A percentile compares a stretch with the other conserved stretches of the same genome.
These are phyloP conservation scores for Sphaerostilbella broomeana DNA, from an alignment of 2,329 filamentous ascomycete species.

Conservation along the genomic window DNA sequence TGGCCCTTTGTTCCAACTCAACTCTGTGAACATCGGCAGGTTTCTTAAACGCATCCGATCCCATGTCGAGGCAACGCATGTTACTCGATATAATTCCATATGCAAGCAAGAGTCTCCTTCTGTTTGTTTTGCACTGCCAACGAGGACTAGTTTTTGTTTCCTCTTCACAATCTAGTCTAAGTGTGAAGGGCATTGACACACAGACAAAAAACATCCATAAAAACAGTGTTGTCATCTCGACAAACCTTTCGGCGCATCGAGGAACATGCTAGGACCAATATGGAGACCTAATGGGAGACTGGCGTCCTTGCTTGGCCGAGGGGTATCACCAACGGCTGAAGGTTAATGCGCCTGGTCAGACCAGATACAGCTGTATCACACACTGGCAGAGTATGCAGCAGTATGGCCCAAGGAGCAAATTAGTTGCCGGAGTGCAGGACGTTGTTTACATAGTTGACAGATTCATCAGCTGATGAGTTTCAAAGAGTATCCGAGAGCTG, in stretches of 20 bases:
- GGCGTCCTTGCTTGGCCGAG: conserved; percentile 42
- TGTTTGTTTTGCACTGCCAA: conserved; percentile 76
- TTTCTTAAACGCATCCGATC: conserved; percentile 17
- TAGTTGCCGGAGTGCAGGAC: conserved; percentile 16
- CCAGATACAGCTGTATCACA: conserved; percentile 40
- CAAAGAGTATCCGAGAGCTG: conserved; percentile 38
- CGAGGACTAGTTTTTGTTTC: conserved; percentile 93
- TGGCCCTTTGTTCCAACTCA: conserved; percentile 4
- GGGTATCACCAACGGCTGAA: conserved; percentile 37
- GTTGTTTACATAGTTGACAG: not conserved
- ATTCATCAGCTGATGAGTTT: conserved; percentile 4
- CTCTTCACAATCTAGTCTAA: conserved; percentile 50
- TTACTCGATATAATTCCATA: conserved; percentile 12
- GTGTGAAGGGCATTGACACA: conserved; percentile 59
- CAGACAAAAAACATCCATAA: conserved; percentile 96
- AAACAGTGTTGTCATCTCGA: conserved; percentile 68
- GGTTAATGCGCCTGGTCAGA: conserved; percentile 54
- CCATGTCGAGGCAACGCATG: conserved; percentile 16
- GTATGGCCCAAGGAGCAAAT: conserved; percentile 36
- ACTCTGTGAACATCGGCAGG: conserved; percentile 9
- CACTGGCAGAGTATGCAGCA: conserved; percentile 35
- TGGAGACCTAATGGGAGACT: conserved; percentile 30
- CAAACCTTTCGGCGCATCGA: conserved; percentile 37
- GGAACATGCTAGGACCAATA: conserved; percentile 34
- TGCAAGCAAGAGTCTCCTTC: conserved; percentile 49